A percentile compares a stretch with the other conserved stretches of the same genome.
phyloP scores from a whole-genome alignment of 2,329 filamentous ascomycete genomes.

The Clarireedia homoeocarpa region DNA sequence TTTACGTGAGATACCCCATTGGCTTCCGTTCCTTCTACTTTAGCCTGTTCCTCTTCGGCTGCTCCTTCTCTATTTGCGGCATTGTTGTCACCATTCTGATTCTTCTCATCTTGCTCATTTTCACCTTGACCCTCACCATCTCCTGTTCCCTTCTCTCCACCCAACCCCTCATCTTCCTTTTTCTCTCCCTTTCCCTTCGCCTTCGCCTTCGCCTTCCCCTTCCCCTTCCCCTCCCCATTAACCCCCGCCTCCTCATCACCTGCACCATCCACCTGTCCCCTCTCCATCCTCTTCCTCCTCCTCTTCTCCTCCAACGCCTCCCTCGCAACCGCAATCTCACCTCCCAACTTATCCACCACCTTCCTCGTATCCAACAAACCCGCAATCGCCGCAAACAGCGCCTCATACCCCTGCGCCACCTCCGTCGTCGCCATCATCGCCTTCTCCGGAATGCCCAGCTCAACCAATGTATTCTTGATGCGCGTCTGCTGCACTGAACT shows the following conservation, averaged over 20 bases:
- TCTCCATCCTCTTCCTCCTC: slow-evolving; percentile 42
- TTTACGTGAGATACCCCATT: slow-evolving; percentile 23
- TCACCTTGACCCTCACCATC: slow-evolving; percentile 36
- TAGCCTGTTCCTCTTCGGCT: background rate
- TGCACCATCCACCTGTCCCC: too few relatives aligned
- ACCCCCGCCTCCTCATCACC: slow-evolving; percentile 36
- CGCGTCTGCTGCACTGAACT: slow-evolving; percentile 67
- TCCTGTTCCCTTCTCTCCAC: slow-evolving; percentile 43
- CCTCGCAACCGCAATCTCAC: slow-evolving; percentile 55
- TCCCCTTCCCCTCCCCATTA: slow-evolving; percentile 31
- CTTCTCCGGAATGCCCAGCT: slow-evolving; percentile 58
- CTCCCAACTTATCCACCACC: slow-evolving; percentile 66
- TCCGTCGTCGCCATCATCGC: slow-evolving; percentile 69
- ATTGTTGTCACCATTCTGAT: too few relatives aligned
- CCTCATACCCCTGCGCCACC: slow-evolving; percentile 65
- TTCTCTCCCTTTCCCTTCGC: slow-evolving; percentile 43
- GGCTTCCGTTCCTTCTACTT: background rate
- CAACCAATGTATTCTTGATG: slow-evolving; percentile 63
- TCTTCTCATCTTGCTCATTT: slow-evolving; percentile 32
- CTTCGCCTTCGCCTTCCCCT: slow-evolving; percentile 43
- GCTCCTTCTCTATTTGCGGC: background rate
- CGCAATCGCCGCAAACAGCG: slow-evolving; percentile 59
- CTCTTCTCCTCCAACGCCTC: slow-evolving; percentile 39
- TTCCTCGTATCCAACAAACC: slow-evolving; percentile 66
- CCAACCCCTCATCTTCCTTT: too few relatives aligned